A percentile compares a stretch with the other conserved stretches of the same genome.
Conservation (phyloP, 2,329 filamentous ascomycete genomes). For the Pestalotiopsis sp. region DNA sequence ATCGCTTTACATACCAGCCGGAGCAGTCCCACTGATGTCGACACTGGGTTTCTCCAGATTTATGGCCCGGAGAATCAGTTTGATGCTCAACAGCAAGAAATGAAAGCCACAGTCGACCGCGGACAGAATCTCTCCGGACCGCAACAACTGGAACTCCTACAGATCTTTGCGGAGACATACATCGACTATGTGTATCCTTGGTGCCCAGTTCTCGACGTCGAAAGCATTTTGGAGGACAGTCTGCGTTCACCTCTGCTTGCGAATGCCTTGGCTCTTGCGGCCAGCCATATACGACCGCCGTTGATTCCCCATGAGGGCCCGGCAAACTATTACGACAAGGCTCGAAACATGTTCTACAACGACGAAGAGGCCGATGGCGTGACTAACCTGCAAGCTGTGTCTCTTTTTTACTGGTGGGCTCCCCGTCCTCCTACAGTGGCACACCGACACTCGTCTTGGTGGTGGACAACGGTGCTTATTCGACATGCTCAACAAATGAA, state of each 20-base stretch:
- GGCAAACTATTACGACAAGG: constrained; percentile 39
- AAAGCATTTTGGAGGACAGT: constrained; percentile 31
- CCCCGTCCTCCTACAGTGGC: constrained; percentile 38
- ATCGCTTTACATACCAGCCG: constrained; percentile 4
- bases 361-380: constrained; percentile 40
- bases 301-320: constrained; percentile 40
- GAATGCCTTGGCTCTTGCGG: constrained; percentile 40
- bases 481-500: constrained; percentile 45
- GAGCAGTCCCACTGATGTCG: constrained; percentile 33
- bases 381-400: constrained; percentile 35
- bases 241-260: constrained; percentile 34
- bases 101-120: constrained; percentile 27
- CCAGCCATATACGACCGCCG: constrained; percentile 42
- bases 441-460: constrained; percentile 43
- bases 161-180: constrained; percentile 44
- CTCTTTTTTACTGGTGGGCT: constrained; percentile 47
- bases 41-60: constrained; percentile 36
- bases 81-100: constrained; percentile 30
- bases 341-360: constrained; percentile 40
- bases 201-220: constrained; percentile 41
- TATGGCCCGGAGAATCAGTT: constrained; percentile 34
- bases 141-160: constrained; percentile 31
- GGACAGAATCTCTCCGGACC: constrained; percentile 20
- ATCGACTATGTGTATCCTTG: constrained; percentile 43
- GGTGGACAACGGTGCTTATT: constrained; percentile 46